A percentile compares a stretch with the other conserved stretches of the same genome.
These are phyloP conservation scores for Candida yuanshanica DNA, from an alignment of 805 yeast genomes.

Conservation along the genomic window DNA sequence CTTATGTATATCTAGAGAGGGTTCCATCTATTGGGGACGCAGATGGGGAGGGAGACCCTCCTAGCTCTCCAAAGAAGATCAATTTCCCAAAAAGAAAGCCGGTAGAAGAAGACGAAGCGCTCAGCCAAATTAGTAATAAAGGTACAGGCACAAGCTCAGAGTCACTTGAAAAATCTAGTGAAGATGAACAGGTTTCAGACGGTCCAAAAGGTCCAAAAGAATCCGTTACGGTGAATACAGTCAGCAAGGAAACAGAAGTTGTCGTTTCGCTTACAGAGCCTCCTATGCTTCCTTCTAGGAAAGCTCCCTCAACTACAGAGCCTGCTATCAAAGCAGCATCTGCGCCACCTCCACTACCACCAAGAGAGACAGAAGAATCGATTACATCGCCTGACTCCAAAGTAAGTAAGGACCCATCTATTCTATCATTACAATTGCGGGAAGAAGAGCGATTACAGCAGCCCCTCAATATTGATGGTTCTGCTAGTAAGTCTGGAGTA, in stretches of 20 bases:
- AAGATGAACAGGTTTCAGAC: background rate
- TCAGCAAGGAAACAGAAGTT: no score
- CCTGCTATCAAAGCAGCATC: background rate
- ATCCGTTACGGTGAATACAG: background rate
- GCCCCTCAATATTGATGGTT: background rate
- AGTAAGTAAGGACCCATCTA: background rate
- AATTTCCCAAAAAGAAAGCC: slow-evolving; percentile 18
- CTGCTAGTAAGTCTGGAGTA: background rate
- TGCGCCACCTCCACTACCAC: slow-evolving; percentile 12
- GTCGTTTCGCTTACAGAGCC: background rate
- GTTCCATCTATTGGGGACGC: background rate
- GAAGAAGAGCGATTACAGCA: no score
- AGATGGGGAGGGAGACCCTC: slow-evolving; percentile 2
- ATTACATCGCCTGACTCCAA: background rate
- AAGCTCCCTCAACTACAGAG: slow-evolving; percentile 5
- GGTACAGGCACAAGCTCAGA: background rate
- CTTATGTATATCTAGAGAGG: slow-evolving; percentile 6
- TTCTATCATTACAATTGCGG: no score
- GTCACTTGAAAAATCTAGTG: background rate
- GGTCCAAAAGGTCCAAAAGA: background rate
- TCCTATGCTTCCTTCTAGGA: slow-evolving; percentile 3
- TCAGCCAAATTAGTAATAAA: no score
- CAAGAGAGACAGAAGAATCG: slow-evolving; percentile 3
- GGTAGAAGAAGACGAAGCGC: slow-evolving; percentile 10
- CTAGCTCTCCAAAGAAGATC: slow-evolving; percentile 7